Evolutionary conservation across 202 grass and related monocot species (phyloP).

Genomic region (Alloteropsis angusta): DNA sequence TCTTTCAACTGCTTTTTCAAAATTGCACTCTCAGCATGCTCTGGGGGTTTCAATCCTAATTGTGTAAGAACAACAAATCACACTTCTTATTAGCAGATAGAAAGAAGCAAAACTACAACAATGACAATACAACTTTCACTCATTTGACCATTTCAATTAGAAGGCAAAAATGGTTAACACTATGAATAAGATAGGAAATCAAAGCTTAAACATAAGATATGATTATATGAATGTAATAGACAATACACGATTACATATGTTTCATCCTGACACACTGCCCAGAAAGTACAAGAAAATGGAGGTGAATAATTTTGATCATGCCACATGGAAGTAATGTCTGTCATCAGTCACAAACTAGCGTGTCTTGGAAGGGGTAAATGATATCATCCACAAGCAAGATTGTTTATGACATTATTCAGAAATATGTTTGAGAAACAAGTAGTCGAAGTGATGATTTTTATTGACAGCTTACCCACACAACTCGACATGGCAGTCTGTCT

Average conservation of each 20-base stretch:
- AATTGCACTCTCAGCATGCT: conserved; percentile 48
- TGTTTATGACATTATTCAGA: conserved; percentile 5
- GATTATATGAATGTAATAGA: neutral
- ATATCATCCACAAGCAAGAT: neutral
- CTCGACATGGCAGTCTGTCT: conserved; percentile 24
- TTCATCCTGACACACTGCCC: neutral
- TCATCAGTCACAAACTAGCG: conserved; percentile 12
- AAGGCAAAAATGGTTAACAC: neutral
- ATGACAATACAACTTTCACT: neutral
- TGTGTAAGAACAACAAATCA: conserved; percentile 3
- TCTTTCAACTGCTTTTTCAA: conserved; percentile 62
- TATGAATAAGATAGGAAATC: neutral
- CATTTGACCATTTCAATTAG: conserved; percentile 1
- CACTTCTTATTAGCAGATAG: conserved; percentile 13
- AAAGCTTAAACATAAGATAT: neutral
- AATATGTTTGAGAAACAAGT: neutral
- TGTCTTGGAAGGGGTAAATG: neutral
- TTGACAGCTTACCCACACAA: conserved; percentile 33
- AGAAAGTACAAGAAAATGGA: conserved; percentile 22
- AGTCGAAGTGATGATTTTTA: conserved; percentile 3
- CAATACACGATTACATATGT: conserved; percentile 16
- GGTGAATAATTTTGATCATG: neutral
- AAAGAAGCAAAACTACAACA: conserved; percentile 11
- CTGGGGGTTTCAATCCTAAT: conserved; percentile 34
- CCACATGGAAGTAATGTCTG: conserved; percentile 2